These are phyloP conservation scores for Trametes sp. DNA, from an alignment of 1,284 basidiomycete species.

Conservation along the genomic window DNA sequence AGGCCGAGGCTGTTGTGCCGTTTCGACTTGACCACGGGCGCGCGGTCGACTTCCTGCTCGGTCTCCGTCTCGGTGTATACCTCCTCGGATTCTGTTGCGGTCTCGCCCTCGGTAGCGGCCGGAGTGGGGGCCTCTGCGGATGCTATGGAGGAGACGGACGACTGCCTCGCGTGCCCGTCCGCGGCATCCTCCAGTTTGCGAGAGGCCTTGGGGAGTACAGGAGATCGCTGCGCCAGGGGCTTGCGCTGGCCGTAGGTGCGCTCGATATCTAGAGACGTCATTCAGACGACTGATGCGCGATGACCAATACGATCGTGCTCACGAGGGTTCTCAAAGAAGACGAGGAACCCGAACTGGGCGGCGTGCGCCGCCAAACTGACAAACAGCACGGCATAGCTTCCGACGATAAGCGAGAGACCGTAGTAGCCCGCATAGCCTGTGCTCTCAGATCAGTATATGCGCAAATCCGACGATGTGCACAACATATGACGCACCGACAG, in stretches of 20 bases:
- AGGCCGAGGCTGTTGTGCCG: conserved; percentile 23
- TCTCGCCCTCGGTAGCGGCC: conserved; percentile 75
- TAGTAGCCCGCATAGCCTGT: conserved; percentile 95
- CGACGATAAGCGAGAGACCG: conserved; percentile 89
- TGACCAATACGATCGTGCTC: conserved; percentile 40
- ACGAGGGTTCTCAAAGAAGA: conserved; percentile 99
- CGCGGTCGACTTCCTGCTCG: conserved; percentile 48
- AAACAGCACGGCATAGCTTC: conserved; percentile 92
- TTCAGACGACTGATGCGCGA: background rate
- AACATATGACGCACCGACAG: conserved; percentile 84
- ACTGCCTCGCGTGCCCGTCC: conserved; percentile 28
- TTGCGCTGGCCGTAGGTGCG: conserved; percentile 90
- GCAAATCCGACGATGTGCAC: background rate
- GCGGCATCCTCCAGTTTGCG: conserved; percentile 24
- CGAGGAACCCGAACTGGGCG: conserved; percentile 94
- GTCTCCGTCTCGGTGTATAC: conserved; percentile 74
- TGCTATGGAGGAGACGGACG: conserved; percentile 36
- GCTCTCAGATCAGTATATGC: background rate
- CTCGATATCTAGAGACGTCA: conserved; percentile 77
- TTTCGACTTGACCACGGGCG: conserved; percentile 17
- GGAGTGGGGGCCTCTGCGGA: conserved; percentile 58
- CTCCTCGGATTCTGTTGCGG: conserved; percentile 67
- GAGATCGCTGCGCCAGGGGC: conserved; percentile 84
- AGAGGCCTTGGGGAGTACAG: conserved; percentile 48
- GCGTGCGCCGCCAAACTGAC: conserved; percentile 93